Percentiles rank a stretch among this genome's conserved stretches.
Conservation (phyloP, 2,329 filamentous ascomycete species). For the Pseudogymnoascus sp. region DNA sequence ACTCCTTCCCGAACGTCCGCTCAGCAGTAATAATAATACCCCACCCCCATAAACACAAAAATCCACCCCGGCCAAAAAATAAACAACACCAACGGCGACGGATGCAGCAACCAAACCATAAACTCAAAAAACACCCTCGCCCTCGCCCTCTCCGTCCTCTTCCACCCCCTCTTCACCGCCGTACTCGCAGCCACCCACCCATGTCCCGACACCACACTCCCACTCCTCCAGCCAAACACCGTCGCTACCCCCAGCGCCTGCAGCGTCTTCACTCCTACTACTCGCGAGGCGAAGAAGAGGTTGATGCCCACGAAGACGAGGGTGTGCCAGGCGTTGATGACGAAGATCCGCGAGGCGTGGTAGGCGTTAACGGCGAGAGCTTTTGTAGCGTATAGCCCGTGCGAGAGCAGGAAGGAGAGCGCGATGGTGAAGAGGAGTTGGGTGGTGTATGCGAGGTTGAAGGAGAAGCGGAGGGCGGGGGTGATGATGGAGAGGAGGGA, state of each 20-base stretch:
- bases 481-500: background rate
- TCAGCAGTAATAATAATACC: background rate
- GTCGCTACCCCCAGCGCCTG: background rate
- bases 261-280: background rate
- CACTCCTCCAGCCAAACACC: background rate
- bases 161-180: background rate
- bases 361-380: background rate
- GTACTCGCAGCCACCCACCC: background rate
- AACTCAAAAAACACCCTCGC: constrained; percentile 11
- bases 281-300: background rate
- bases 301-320: background rate
- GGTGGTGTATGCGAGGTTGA: background rate
- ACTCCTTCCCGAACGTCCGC: background rate
- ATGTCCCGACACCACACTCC: background rate
- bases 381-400: background rate
- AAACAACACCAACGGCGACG: constrained; percentile 9
- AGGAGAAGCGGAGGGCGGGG: background rate
- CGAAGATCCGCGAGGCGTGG: background rate
- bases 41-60: constrained; percentile 3
- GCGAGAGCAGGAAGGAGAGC: background rate
- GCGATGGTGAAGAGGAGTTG: background rate
- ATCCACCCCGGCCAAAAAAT: constrained; percentile 12
- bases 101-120: constrained; percentile 12
- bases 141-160: constrained; percentile 7
- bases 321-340: background rate